Base-by-base conservation (phyloP, 768 basidiomycete species). In the Chlorophyllum brunneum region DNA sequence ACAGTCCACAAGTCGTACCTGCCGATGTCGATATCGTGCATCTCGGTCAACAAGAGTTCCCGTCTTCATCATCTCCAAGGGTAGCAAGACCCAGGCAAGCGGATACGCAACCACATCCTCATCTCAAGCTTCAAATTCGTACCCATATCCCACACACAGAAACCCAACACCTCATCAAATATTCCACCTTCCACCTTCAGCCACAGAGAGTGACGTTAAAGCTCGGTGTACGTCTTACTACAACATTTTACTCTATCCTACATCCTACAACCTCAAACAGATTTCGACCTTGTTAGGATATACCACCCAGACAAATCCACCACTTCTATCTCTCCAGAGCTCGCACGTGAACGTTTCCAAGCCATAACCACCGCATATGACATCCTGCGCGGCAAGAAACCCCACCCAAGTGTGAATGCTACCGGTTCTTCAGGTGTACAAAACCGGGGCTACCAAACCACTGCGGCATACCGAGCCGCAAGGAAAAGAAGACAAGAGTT, bases 261-360 rank as follows among this genome's bases (percentile, higher is more conserved):
- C 18, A 50, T 20, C 30, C 33, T 8, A 15, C 29, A 42, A 15
- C 38, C 43, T 42, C 48, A n/a, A 49, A 6, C 57, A 91, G 88
- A 90, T 65, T 88, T 82, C 61, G 88, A 89, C 56, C 86, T 91
- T 39, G 88, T 90, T 27, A 76, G 83, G 34, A 74, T 88, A 52
- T 88, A 90, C 65, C 88, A 91, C 63, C 88, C 88, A 2, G 88
- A 91, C 64, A 84, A 85, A 36, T 70, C 73, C 20, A 66, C 67
- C 51, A 48, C 62, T 9, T 60, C 65, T 10, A 36, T 76, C 10
- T 66, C 82, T 5, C 59, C 78, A 0, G 77, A 79, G 13, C 63
- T 74, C 2, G 79, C 80, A 3, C 84, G 87, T 59, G 72, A 76
- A 5, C 83, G 80, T 9, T 90, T 90, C 58, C 83, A 83, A 59